Conservation (phyloP, 2,329 filamentous ascomycete species). For the Diplocarpon rosae region DNA sequence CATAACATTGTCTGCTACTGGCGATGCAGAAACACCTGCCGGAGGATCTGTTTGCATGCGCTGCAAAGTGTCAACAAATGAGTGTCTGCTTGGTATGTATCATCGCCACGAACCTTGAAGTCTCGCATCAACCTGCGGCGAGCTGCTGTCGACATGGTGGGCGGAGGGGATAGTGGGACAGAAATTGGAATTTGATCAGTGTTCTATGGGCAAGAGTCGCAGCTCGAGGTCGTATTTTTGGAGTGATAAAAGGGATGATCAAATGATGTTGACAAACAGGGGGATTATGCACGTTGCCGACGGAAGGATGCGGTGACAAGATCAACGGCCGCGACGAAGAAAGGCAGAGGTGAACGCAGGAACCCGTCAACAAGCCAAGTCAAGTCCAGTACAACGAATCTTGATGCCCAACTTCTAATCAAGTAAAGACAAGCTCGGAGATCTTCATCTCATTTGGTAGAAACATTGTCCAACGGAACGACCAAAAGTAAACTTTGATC, state of each 20-base stretch:
- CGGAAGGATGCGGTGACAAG: neutral
- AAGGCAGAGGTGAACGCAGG: constrained; percentile 1
- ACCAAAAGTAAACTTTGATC: neutral
- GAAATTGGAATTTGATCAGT: neutral
- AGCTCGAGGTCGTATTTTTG: too few species aligned
- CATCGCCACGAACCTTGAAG: constrained; percentile 68
- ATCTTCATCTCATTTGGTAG: neutral
- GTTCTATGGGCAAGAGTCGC: too few species aligned
- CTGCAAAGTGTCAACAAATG: constrained; percentile 36
- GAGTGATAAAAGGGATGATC: too few species aligned
- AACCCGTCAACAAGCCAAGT: too few species aligned
- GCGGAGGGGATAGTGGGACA: neutral
- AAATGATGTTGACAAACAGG: neutral
- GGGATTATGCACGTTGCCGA: constrained; percentile 12
- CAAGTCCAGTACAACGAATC: too few species aligned
- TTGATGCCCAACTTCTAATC: neutral
- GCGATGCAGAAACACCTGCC: constrained; percentile 90
- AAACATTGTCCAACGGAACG: neutral
- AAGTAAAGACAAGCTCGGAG: neutral
- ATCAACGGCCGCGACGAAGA: too few species aligned
- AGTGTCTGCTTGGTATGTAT: constrained; percentile 12
- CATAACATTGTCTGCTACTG: constrained; percentile 94
- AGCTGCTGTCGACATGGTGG: constrained; percentile 78
- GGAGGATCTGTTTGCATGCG: constrained; percentile 99
- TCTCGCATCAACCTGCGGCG: constrained; percentile 96